These are phyloP conservation scores for Panicum hallii DNA, from an alignment of 202 grass and related monocot species.

Conservation along the genomic window DNA sequence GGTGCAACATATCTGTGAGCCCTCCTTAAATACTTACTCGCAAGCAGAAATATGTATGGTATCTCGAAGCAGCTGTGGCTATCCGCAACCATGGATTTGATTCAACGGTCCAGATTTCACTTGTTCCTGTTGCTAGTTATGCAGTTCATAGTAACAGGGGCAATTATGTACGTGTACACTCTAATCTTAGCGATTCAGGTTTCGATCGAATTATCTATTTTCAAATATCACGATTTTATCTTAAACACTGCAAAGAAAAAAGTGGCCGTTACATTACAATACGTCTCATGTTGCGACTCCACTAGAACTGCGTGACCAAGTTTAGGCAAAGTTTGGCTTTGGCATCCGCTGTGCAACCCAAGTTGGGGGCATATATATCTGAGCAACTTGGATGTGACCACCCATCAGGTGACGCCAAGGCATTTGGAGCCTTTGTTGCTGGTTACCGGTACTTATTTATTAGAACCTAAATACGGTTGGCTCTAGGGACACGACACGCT, in stretches of 20 bases:
- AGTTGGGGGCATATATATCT: neutral
- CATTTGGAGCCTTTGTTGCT: neutral
- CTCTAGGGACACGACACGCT: neutral
- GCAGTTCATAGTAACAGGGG: neutral
- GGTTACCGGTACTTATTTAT: neutral
- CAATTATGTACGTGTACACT: no score
- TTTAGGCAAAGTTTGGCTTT: no score
- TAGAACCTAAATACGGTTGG: neutral
- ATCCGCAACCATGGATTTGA: neutral
- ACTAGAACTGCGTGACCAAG: no score
- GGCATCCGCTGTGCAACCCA: no score
- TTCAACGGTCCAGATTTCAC: neutral
- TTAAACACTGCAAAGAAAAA: neutral
- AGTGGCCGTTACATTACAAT: no score
- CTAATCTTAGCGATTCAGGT: neutral
- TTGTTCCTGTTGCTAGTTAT: neutral
- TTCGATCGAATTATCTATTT: neutral
- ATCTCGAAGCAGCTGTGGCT: neutral
- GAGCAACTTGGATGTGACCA: no score
- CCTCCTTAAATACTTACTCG: neutral
- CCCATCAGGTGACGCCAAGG: neutral
- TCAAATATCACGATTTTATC: neutral
- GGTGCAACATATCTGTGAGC: conserved; percentile 21
- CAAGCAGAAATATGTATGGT: neutral
- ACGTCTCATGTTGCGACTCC: no score